Percentiles rank a stretch among this genome's conserved stretches.
These are phyloP conservation scores for Daldinia caldariorum DNA, from an alignment of 495 filamentous ascomycete species.

Conservation along the genomic window DNA sequence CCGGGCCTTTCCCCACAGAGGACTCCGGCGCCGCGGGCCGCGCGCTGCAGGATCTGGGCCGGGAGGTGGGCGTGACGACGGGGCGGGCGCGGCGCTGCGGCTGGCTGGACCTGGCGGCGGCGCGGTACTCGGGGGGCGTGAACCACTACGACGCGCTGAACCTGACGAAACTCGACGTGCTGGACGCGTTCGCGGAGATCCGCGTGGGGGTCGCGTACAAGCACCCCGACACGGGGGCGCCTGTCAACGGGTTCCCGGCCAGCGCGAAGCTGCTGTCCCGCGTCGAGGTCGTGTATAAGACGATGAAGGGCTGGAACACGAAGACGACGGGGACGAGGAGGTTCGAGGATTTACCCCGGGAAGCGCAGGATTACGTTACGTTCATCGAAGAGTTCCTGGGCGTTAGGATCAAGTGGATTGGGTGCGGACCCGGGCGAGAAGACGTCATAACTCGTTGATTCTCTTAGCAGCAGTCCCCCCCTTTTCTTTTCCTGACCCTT, in stretches of 20 bases:
- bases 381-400: slow-evolving; percentile 76
- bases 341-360: slow-evolving; percentile 71
- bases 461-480: neutral
- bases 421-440: slow-evolving; percentile 78
- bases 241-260: slow-evolving; percentile 52
- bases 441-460: slow-evolving; percentile 43
- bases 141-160: slow-evolving; percentile 68
- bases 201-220: slow-evolving; percentile 80
- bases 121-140: slow-evolving; percentile 75
- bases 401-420: slow-evolving; percentile 78
- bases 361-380: slow-evolving; percentile 78
- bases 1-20: slow-evolving; percentile 87
- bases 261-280: slow-evolving; percentile 48
- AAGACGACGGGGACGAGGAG: slow-evolving; percentile 62
- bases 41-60: slow-evolving; percentile 57
- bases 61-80: slow-evolving; percentile 78
- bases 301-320: slow-evolving; percentile 80
- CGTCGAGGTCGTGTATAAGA: slow-evolving; percentile 73
- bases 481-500: neutral
- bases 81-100: slow-evolving; percentile 86
- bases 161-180: slow-evolving; percentile 69
- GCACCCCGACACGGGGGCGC: slow-evolving; percentile 51
- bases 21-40: slow-evolving; percentile 65
- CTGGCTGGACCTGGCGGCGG: slow-evolving; percentile 90
- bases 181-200: slow-evolving; percentile 84